Evolutionary conservation across 2,329 filamentous ascomycete species (phyloP).

Genomic region (Ophiostoma pallidulum): DNA sequence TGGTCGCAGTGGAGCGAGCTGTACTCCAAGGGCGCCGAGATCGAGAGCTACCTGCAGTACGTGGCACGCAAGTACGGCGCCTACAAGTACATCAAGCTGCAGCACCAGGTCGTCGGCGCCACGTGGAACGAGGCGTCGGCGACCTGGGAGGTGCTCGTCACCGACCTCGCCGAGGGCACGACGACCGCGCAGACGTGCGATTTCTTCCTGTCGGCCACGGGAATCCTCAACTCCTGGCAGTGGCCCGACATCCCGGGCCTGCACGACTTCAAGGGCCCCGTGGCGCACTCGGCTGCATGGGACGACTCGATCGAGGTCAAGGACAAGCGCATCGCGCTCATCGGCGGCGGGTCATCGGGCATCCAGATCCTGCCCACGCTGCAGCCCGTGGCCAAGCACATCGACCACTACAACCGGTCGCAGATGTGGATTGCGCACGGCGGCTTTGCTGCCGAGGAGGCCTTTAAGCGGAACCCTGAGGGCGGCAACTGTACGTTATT

Average conservation of each 20-base stretch:
- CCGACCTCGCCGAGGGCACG: conserved; percentile 18
- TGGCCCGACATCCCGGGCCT: conserved; percentile 25
- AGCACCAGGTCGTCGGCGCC: conserved; percentile 29
- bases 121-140: conserved; percentile 33
- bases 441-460: conserved; percentile 6
- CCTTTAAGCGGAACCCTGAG: conserved; percentile 1
- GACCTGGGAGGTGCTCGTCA: conserved; percentile 26
- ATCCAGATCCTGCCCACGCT: conserved; percentile 22
- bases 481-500: conserved; percentile 4
- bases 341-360: background rate
- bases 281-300: conserved; percentile 9
- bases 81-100: conserved; percentile 29
- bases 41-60: conserved; percentile 22
- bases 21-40: conserved; percentile 19
- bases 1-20: conserved; percentile 23
- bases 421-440: conserved; percentile 18
- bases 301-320: conserved; percentile 18
- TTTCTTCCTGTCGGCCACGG: conserved; percentile 37
- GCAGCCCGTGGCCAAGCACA: conserved; percentile 25
- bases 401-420: conserved; percentile 25
- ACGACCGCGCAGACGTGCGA: conserved; percentile 27
- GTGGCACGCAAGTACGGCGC: conserved; percentile 20
- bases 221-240: conserved; percentile 39
- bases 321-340: conserved; percentile 1
- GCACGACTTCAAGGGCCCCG: conserved; percentile 6